Conservation (phyloP, 1,284 basidiomycete genomes). For the Ganoderma sp. region DNA sequence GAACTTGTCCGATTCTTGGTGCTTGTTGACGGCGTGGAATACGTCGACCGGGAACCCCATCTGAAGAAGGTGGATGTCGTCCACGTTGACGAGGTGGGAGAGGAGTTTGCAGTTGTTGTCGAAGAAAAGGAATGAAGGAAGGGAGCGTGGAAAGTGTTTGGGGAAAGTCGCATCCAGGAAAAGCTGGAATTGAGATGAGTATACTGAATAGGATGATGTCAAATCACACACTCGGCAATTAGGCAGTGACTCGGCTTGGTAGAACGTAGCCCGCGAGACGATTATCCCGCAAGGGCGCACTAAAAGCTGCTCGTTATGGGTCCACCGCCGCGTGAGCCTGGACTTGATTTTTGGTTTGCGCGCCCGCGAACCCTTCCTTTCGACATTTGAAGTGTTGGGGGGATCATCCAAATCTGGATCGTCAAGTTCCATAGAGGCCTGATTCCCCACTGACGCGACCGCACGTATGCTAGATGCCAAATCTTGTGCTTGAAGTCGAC, state of each 20-base stretch:
- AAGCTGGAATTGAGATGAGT: neutral
- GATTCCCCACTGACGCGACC: neutral
- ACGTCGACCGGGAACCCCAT: conserved; percentile 41
- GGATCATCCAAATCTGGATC: neutral
- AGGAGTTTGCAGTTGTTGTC: conserved; percentile 41
- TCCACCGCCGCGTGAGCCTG: conserved; percentile 32
- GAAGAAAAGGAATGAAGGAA: conserved; percentile 32
- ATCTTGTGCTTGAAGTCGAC: neutral
- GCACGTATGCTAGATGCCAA: neutral
- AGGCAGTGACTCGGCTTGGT: conserved; percentile 33
- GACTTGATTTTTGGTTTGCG: neutral
- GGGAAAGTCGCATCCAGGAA: neutral
- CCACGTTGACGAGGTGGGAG: conserved; percentile 11
- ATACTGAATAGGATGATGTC: neutral
- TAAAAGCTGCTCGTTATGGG: conserved; percentile 42
- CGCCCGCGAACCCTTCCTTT: neutral
- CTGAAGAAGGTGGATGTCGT: neutral
- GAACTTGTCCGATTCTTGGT: conserved; percentile 38
- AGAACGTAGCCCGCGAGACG: conserved; percentile 38
- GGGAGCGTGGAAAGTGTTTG: neutral
- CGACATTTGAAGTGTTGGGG: neutral
- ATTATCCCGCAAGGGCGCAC: conserved; percentile 39
- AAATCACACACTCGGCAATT: neutral
- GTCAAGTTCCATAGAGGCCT: neutral
- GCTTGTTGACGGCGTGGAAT: conserved; percentile 44